Percentiles rank a stretch among this genome's conserved stretches.
phyloP scores from a whole-genome alignment of 345 rosid genomes.

The Camelina neglecta region DNA sequence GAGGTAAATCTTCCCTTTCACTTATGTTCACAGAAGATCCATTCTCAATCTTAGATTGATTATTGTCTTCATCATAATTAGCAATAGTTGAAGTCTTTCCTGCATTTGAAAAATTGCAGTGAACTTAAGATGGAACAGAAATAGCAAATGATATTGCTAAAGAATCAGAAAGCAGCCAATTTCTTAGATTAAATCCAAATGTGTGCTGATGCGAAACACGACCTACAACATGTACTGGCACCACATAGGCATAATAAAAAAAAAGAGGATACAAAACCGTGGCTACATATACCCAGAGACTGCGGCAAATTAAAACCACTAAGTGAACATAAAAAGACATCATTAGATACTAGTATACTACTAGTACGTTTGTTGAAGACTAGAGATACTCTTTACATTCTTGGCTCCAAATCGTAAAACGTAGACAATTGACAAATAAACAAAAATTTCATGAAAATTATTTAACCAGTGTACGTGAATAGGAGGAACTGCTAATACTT shows the following conservation, averaged over 20 bases:
- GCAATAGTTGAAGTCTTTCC: constrained; percentile 59
- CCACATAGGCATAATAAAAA: background rate
- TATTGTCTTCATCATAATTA: constrained; percentile 66
- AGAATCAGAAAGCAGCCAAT: background rate
- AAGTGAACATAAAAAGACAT: constrained; percentile 1
- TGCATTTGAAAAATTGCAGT: constrained; percentile 36
- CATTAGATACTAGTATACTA: constrained; percentile 10
- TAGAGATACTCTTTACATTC: background rate
- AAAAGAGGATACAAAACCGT: background rate
- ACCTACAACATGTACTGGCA: constrained; percentile 13
- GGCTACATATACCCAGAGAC: constrained; percentile 1
- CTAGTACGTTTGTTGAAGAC: constrained; percentile 12
- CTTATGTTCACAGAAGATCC: constrained; percentile 44
- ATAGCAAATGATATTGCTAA: background rate
- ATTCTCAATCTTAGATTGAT: constrained; percentile 53
- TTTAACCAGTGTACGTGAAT: background rate
- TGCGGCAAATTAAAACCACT: constrained; percentile 10
- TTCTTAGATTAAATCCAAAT: background rate
- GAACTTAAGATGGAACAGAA: background rate
- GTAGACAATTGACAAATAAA: background rate
- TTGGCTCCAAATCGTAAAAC: background rate
- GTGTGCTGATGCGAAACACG: background rate
- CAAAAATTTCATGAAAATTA: constrained; percentile 7
- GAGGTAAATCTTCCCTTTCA: constrained; percentile 63
- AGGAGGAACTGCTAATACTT: background rate